Base-by-base conservation (phyloP, 352 stramenopile genomes). In the Albugo candida region DNA sequence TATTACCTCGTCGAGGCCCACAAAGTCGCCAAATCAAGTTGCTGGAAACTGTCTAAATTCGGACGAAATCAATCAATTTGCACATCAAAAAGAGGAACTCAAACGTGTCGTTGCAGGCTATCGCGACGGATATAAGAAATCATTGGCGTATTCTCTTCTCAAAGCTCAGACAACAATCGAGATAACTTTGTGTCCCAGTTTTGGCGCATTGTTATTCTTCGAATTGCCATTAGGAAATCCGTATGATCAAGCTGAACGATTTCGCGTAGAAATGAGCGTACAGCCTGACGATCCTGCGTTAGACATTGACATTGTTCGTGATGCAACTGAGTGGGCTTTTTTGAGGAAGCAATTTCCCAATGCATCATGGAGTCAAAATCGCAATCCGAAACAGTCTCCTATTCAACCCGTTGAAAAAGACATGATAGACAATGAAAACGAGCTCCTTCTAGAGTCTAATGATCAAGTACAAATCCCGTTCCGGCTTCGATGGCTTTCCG, bases 71-170 rank as follows among this genome's bases (percentile, higher is more conserved):
- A 53, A 52, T 10, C 54, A 59, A 1, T 89, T 85, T 41, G 58
- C 63, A 0, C 62, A 83, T 14, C 65, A 86, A 47, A 89, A 92
- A 60, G 70, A 67, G 4, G 80, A 96, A 45, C 60, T 91, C 27
- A 55, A 95, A 38, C 77, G 83, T 27, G 65, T 96, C 31, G 64
- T 96, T 12, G 70, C 81, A 14, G 89, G 92, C 60, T 97, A 96
- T 60, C 78, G 88, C 45, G 87, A 97, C 48, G 83, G 85, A 6
- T 78, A 95, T 49, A 97, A 97, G 58, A 92, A 94, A 45, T 70
- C 76, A n/a, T 69, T 97, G 36, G 77, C 96, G 45, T 83, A 92
- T 44, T 67, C 66, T n/a, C 61, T 97, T 19, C 61, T 97, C 19
- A 71, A 78, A 12, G 68, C 92, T 31, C 85, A 85, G 49, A 76